These are phyloP conservation scores for Pseudogymnoascus verrucosus DNA, from an alignment of 2,329 filamentous ascomycete species.

Conservation along the genomic window DNA sequence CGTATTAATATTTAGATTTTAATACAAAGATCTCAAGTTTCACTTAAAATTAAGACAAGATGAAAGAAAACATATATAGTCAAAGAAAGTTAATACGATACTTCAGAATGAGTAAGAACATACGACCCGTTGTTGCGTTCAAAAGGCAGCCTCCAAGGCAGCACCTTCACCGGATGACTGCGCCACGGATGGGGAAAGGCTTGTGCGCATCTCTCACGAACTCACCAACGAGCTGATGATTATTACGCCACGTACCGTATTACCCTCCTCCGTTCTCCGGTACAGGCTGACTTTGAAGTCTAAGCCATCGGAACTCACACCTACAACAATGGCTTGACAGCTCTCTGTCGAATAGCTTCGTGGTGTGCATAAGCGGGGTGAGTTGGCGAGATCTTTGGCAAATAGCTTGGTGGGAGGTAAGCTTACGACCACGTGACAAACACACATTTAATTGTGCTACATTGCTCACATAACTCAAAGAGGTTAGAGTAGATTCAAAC, in stretches of 20 bases:
- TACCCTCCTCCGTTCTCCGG: not conserved
- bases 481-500: not conserved
- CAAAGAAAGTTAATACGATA: not conserved
- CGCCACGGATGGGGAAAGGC: not conserved
- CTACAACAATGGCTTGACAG: not conserved
- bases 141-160: not conserved
- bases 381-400: not conserved
- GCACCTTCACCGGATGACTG: not conserved
- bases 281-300: not conserved
- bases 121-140: not conserved
- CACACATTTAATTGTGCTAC: not conserved
- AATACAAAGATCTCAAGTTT: not conserved
- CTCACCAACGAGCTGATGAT: not conserved
- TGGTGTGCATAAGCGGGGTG: not conserved
- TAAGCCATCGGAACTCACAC: not conserved
- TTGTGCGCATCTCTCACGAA: not conserved
- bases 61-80: not conserved
- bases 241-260: not conserved
- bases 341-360: not conserved
- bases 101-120: not conserved
- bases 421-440: not conserved
- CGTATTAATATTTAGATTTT: not conserved
- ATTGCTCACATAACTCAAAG: not conserved
- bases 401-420: not conserved
- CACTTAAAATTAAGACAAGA: not conserved